Conservation (phyloP, 2,329 filamentous ascomycete genomes). For the Thermothelomyces thermophilus region DNA sequence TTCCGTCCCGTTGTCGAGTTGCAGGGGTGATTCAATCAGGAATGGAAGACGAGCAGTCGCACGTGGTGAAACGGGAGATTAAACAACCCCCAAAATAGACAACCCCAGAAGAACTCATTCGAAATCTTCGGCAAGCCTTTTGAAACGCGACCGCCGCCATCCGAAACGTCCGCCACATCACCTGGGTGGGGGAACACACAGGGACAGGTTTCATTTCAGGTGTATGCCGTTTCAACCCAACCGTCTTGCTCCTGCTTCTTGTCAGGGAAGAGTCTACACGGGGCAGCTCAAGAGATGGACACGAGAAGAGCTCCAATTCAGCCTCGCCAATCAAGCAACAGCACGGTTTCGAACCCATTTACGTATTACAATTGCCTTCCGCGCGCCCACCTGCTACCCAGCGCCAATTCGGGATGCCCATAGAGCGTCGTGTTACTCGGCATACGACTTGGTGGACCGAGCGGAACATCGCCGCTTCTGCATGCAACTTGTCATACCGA, state of each 20-base stretch:
- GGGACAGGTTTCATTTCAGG: constrained; percentile 10
- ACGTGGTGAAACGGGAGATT: constrained; percentile 16
- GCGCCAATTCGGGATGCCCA: constrained; percentile 9
- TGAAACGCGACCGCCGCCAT: constrained; percentile 17
- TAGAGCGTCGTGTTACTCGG: neutral
- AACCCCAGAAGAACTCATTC: constrained; percentile 11
- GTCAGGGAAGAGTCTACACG: no score
- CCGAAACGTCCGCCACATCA: neutral
- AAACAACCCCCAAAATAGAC: constrained; percentile 14
- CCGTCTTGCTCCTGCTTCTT: neutral
- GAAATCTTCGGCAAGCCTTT: constrained; percentile 16
- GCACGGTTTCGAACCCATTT: no score
- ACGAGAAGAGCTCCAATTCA: constrained; percentile 2
- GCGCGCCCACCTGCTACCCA: neutral
- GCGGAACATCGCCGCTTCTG: constrained; percentile 4
- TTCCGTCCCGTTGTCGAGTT: neutral
- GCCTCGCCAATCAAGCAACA: no score
- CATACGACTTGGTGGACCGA: neutral
- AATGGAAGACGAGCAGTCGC: neutral
- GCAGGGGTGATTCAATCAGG: neutral
- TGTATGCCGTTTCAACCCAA: neutral
- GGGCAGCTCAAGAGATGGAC: no score
- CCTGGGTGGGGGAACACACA: neutral
- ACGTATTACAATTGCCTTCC: constrained; percentile 12
- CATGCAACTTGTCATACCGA: neutral